These are phyloP conservation scores for Podaxis pistillaris DNA, from an alignment of 768 basidiomycete genomes.

Conservation along the genomic window DNA sequence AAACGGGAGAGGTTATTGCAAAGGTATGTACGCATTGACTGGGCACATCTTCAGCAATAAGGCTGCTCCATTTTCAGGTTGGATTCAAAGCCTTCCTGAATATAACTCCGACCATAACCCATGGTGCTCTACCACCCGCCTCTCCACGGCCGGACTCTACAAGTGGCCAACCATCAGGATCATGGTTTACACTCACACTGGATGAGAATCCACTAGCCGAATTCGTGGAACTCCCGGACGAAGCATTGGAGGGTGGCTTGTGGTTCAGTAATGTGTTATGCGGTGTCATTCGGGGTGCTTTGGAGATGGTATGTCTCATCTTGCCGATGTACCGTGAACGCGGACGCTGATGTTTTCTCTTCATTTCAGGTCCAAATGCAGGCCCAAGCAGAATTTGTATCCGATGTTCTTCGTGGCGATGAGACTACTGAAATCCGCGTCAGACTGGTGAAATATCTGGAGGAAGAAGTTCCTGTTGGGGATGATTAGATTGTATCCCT, in stretches of 20 bases:
- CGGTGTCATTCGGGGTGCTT: slow-evolving; percentile 86
- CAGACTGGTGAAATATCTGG: slow-evolving; percentile 84
- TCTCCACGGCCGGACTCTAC: slow-evolving; percentile 43
- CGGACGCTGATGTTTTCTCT: slow-evolving; percentile 13
- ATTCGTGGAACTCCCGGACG: slow-evolving; percentile 95
- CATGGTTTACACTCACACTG: slow-evolving; percentile 78
- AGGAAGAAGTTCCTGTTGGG: slow-evolving; percentile 93
- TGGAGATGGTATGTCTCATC: slow-evolving; percentile 83
- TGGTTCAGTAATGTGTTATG: slow-evolving; percentile 98
- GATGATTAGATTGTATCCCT: slow-evolving; percentile 61
- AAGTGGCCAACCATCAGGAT: slow-evolving; percentile 41
- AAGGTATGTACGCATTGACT: slow-evolving; percentile 53
- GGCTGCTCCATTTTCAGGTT: slow-evolving; percentile 50
- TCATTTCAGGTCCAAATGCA: slow-evolving; percentile 88
- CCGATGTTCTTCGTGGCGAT: slow-evolving; percentile 90
- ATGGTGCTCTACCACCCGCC: slow-evolving; percentile 53
- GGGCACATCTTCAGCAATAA: neutral
- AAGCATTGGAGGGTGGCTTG: slow-evolving; percentile 86
- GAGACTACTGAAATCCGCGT: slow-evolving; percentile 94
- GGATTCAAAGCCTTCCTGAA: slow-evolving; percentile 98
- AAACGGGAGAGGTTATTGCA: slow-evolving; percentile 92
- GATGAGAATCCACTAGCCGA: slow-evolving; percentile 98
- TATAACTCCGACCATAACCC: slow-evolving; percentile 80
- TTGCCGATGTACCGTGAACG: neutral
- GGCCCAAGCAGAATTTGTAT: slow-evolving; percentile 84